Evolutionary conservation across 345 rosid species (phyloP).

Genomic region (Barbarea vulgaris): DNA sequence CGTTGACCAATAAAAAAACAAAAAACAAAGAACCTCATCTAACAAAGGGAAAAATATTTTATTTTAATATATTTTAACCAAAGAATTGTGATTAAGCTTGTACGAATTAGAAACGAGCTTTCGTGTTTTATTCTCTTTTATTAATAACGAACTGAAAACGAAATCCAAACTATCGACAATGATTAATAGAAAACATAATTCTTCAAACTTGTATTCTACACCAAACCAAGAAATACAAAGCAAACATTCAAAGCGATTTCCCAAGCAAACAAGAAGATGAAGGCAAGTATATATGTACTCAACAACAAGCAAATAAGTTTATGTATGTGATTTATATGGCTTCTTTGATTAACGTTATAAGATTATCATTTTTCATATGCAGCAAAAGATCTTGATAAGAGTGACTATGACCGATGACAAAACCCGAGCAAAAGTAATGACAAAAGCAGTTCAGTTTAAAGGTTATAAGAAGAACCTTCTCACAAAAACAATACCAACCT

Average conservation of each 20-base stretch:
- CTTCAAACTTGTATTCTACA: slow-evolving; percentile 10
- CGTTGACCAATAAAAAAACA: background rate
- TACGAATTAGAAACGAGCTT: slow-evolving; percentile 12
- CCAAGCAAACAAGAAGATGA: slow-evolving; percentile 28
- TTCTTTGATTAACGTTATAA: slow-evolving; percentile 12
- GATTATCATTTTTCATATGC: slow-evolving; percentile 15
- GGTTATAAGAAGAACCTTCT: slow-evolving; percentile 25
- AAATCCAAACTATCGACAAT: slow-evolving; percentile 25
- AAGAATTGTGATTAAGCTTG: background rate
- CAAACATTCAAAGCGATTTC: background rate
- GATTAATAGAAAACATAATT: background rate
- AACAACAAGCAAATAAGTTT: slow-evolving; percentile 3
- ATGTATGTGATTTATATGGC: background rate
- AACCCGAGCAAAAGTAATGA: slow-evolving; percentile 39
- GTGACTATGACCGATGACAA: slow-evolving; percentile 37
- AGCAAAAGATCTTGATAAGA: slow-evolving; percentile 41
- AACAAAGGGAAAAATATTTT: background rate
- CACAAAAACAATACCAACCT: background rate
- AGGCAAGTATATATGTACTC: slow-evolving; percentile 20
- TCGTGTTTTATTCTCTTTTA: slow-evolving; percentile 5
- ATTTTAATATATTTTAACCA: background rate
- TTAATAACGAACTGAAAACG: slow-evolving; percentile 24
- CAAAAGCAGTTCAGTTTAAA: slow-evolving; percentile 31
- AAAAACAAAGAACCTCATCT: background rate
- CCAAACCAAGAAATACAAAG: background rate